phyloP scores from a whole-genome alignment of 305 asterid species.

The Andrographis paniculata region DNA sequence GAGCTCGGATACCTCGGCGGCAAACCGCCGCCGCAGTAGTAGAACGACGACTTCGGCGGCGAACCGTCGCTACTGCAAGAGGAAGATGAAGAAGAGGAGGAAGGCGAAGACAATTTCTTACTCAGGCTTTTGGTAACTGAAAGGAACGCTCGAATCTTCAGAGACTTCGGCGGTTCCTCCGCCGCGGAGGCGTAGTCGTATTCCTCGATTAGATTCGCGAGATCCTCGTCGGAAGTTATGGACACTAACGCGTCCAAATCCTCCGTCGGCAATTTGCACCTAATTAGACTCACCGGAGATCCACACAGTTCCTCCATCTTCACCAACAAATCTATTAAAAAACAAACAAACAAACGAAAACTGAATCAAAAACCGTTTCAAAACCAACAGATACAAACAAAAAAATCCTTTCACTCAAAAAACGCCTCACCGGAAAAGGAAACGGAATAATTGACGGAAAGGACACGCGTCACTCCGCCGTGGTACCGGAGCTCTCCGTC shows the following conservation, averaged over 20 bases:
- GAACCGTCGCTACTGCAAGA: constrained; percentile 22
- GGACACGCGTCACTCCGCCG: constrained; percentile 84
- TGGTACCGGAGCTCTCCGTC: constrained; percentile 22
- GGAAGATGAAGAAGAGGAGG: constrained; percentile 28
- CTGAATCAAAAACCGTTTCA: not conserved
- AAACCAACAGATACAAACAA: not conserved
- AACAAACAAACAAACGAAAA: not conserved
- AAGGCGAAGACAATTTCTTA: constrained; percentile 38
- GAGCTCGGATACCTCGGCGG: constrained; percentile 27
- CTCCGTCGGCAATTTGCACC: constrained; percentile 75
- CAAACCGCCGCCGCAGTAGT: constrained; percentile 13
- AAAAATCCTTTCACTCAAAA: not conserved
- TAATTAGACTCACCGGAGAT: constrained; percentile 35
- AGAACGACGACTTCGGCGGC: constrained; percentile 31
- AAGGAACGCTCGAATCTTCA: constrained; percentile 67
- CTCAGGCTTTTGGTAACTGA: constrained; percentile 30
- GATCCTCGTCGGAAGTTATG: constrained; percentile 73
- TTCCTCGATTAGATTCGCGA: constrained; percentile 64
- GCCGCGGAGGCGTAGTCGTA: constrained; percentile 35
- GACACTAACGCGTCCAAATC: constrained; percentile 78
- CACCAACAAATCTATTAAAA: constrained; percentile 45
- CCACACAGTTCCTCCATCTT: constrained; percentile 66
- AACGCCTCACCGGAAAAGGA: constrained; percentile 54
- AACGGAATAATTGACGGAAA: constrained; percentile 58
- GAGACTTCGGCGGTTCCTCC: constrained; percentile 22